phyloP scores from a whole-genome alignment of 75 land plant species.

The Pseudotsuga menziesii region DNA sequence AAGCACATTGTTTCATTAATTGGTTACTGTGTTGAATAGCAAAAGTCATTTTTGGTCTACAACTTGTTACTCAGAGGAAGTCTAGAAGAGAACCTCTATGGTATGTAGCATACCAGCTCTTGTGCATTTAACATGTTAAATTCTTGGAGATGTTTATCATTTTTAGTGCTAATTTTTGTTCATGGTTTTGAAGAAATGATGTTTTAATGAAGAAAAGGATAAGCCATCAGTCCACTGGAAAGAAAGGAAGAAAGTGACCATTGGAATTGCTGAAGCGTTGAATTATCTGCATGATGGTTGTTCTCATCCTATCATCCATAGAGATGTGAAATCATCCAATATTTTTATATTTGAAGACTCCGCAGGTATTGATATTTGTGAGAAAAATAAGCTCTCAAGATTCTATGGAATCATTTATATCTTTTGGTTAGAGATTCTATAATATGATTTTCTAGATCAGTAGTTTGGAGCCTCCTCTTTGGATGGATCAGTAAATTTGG shows the following conservation, averaged over 20 bases:
- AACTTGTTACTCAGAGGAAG: too few relatives aligned
- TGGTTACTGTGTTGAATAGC: constrained; percentile 66
- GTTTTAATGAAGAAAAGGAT: too few relatives aligned
- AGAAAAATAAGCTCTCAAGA: not conserved
- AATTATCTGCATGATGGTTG: too few relatives aligned
- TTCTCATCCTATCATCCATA: too few relatives aligned
- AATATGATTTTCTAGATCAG: not conserved
- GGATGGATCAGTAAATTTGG: too few relatives aligned
- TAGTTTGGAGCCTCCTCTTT: too few relatives aligned
- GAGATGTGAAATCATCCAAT: constrained; percentile 79
- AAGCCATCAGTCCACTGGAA: constrained; percentile 43
- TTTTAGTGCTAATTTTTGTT: too few relatives aligned
- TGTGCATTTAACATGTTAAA: not conserved
- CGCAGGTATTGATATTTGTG: constrained; percentile 40
- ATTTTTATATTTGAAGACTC: constrained; percentile 60
- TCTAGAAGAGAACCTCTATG: too few relatives aligned
- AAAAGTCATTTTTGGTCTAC: too few relatives aligned
- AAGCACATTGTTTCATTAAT: constrained; percentile 59
- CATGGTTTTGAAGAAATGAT: too few relatives aligned
- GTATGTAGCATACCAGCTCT: too few relatives aligned
- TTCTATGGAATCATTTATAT: not conserved
- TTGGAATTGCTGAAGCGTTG: too few relatives aligned
- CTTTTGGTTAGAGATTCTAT: not conserved
- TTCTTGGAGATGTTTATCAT: not conserved
- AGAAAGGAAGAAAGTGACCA: constrained; percentile 49